A percentile compares a stretch with the other conserved stretches of the same genome.
Conservation (phyloP, 768 basidiomycete genomes). For the Rhodotorula babjevae region DNA sequence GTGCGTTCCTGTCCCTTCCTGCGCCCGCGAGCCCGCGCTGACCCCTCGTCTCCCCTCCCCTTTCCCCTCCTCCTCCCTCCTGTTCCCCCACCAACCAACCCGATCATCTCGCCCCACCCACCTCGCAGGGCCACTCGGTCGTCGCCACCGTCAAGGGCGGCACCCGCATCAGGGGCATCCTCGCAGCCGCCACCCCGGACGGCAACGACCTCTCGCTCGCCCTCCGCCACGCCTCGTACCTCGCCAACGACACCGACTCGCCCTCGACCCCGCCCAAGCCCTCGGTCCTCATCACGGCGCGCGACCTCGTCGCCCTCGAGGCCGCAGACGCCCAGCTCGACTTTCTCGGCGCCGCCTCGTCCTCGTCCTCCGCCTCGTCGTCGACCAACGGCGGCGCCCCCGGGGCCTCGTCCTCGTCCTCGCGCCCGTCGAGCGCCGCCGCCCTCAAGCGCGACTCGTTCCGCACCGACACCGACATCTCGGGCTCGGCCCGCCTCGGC, state of each 20-base stretch:
- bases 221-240: conserved; percentile 34
- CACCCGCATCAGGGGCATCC: conserved; percentile 35
- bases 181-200: conserved; percentile 30
- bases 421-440: not conserved
- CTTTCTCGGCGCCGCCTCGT: not conserved
- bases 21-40: not conserved
- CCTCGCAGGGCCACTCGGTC: conserved; percentile 38
- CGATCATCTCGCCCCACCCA: not conserved
- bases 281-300: conserved; percentile 36
- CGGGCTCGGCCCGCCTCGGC: conserved; percentile 25
- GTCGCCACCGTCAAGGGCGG: conserved; percentile 32
- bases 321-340: conserved; percentile 36
- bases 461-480: conserved; percentile 46
- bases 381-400: not conserved
- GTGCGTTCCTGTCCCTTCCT: not conserved
- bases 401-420: no score
- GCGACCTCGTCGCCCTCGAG: conserved; percentile 37
- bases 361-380: not conserved
- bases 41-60: no score
- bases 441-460: conserved; percentile 31
- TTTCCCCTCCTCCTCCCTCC: no score
- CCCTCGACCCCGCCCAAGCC: conserved; percentile 11
- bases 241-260: conserved; percentile 3
- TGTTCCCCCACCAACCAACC: no score
- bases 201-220: conserved; percentile 39